Percentiles rank a stretch among this genome's conserved stretches.
These are phyloP conservation scores for Tetragonia tetragonoides DNA, from an alignment of 148 eudicot genomes.

Conservation along the genomic window DNA sequence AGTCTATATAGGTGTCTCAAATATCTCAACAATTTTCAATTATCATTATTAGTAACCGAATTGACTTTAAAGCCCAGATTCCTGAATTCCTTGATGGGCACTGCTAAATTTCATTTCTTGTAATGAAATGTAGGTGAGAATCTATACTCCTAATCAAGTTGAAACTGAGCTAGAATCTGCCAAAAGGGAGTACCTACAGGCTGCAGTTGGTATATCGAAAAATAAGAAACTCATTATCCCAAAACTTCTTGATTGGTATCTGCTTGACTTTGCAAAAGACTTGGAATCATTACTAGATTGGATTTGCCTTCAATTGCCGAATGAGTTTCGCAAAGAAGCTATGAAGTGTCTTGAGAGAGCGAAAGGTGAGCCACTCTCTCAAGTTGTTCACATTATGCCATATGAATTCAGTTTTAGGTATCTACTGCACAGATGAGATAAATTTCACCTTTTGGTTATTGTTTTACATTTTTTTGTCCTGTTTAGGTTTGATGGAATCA, in stretches of 20 bases:
- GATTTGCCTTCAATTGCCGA: constrained; percentile 82
- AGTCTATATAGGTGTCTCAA: too few species aligned
- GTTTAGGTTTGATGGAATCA: not conserved
- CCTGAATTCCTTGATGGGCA: not conserved
- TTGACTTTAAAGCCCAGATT: not conserved
- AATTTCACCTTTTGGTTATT: not conserved
- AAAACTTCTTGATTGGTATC: constrained; percentile 79
- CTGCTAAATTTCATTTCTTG: not conserved
- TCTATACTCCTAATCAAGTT: constrained; percentile 65
- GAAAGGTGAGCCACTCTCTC: constrained; percentile 50
- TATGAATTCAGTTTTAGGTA: constrained; percentile 86
- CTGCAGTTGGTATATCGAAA: constrained; percentile 59
- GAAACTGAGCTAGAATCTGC: constrained; percentile 79
- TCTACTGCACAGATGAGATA: constrained; percentile 47
- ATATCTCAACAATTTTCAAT: too few species aligned
- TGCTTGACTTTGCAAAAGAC: constrained; percentile 90
- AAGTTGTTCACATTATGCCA: constrained; percentile 50
- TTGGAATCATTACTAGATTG: constrained; percentile 79
- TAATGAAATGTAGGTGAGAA: constrained; percentile 54
- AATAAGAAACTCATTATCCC: constrained; percentile 60
- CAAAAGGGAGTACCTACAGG: constrained; percentile 73
- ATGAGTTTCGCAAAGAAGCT: constrained; percentile 52
- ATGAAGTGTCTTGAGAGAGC: constrained; percentile 49
- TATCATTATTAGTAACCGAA: not conserved
- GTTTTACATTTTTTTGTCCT: not conserved